Evolutionary conservation across 148 eudicot genomes (phyloP).

Genomic region (Amaranthus palmeri): DNA sequence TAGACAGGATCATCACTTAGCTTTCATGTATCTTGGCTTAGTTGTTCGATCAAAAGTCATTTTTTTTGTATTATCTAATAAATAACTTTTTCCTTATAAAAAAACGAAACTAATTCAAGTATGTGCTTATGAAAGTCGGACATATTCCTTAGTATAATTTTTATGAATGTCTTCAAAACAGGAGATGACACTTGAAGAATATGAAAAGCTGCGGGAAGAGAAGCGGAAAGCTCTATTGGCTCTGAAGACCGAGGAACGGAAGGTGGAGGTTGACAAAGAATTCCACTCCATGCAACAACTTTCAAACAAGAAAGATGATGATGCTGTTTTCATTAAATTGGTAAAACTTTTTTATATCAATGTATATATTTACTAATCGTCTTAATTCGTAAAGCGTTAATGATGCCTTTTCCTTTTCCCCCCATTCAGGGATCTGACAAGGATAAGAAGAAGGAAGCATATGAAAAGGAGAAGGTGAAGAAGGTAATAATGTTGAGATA

Average conservation of each 20-base stretch:
- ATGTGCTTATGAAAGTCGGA: not conserved
- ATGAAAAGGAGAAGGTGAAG: conserved; percentile 79
- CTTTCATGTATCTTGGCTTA: not conserved
- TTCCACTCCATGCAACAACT: conserved; percentile 75
- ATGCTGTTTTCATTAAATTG: conserved; percentile 68
- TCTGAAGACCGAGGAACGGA: conserved; percentile 69
- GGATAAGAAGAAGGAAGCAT: conserved; percentile 67
- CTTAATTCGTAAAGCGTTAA: not conserved
- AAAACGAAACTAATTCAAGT: not conserved
- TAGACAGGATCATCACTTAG: not conserved
- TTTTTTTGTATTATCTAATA: not conserved
- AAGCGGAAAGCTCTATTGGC: conserved; percentile 70
- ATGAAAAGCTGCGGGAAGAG: conserved; percentile 76
- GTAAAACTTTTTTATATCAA: conserved; percentile 25
- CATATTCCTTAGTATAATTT: not conserved
- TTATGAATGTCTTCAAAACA: conserved; percentile 9
- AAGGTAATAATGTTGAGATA: conserved; percentile 45
- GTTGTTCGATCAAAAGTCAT: not conserved
- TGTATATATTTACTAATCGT: not conserved
- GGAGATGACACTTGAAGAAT: conserved; percentile 97
- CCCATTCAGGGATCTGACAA: conserved; percentile 62
- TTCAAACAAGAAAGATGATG: conserved; percentile 63
- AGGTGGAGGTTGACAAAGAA: conserved; percentile 65
- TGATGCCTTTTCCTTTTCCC: not conserved
- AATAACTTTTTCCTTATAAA: no score